Conservation (phyloP, 78 protist genomes). For the Pigoraptor vietnamica region DNA sequence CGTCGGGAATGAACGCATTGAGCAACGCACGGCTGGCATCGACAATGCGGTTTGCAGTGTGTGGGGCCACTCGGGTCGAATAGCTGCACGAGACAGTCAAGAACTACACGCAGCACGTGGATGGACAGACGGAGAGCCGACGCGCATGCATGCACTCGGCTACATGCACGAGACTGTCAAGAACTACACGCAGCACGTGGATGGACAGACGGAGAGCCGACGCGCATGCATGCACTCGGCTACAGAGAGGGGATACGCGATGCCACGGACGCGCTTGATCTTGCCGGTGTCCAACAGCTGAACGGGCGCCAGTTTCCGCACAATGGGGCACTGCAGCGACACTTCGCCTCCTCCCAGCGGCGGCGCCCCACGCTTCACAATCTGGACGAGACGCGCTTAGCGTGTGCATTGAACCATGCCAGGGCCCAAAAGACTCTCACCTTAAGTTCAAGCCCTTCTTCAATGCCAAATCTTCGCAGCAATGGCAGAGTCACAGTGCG, state of each 20-base stretch:
- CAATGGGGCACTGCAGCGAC: constrained; percentile 63
- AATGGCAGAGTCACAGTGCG: constrained; percentile 80
- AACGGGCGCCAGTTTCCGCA: constrained; percentile 53
- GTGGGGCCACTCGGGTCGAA: constrained; percentile 77
- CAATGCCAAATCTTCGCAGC: constrained; percentile 78
- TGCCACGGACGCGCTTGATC: constrained; percentile 86
- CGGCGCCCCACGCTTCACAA: constrained; percentile 35
- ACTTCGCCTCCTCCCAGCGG: constrained; percentile 93
- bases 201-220: not conserved
- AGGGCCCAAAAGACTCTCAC: not conserved
- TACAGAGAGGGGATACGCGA: constrained; percentile 36
- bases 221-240: not conserved
- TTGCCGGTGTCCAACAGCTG: constrained; percentile 64
- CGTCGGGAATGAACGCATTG: constrained; percentile 77
- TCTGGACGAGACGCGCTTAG: not conserved
- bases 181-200: not conserved
- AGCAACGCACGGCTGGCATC: constrained; percentile 64
- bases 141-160: not conserved
- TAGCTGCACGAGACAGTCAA: not conserved
- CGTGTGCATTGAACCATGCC: not conserved
- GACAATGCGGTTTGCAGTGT: constrained; percentile 64
- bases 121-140: not conserved
- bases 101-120: not conserved
- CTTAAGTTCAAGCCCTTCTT: constrained; percentile 62
- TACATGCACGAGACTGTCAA: not conserved